Base-by-base conservation (phyloP, 768 basidiomycete genomes). In the Hemileccinum impolitum region DNA sequence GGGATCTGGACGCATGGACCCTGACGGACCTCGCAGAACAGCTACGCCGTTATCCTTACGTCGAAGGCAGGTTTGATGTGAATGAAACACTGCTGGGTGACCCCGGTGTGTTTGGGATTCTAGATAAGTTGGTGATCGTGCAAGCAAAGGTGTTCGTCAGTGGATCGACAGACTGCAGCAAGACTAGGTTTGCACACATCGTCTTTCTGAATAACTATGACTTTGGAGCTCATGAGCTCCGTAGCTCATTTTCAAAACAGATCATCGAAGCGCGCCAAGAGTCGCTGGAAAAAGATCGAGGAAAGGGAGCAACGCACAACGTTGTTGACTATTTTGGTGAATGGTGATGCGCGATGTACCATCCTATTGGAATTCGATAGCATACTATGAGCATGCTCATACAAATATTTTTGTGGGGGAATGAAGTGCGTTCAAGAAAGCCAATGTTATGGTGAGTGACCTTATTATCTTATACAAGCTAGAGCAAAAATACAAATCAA, bases 81-180 rank as follows among this genome's bases (percentile, higher is more conserved):
- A 48, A 63, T 17, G 61, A 56, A 13, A 66, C 69, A 19, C 46
- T 75, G 18, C 53, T 79, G 36, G 55, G 70, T 9, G 83, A 85
- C 52, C 48, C 72, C 0, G 83, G 83, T 0, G 65, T 78, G 19
- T 53, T 72, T 41, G 80, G 75, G 1, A 84, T 84, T 41, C 54
- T 85, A 49, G 79, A 84, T 50, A 83, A 82, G 61, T 62, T 77
- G 50, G 73, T 81, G 35, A 70, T 74, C n/a, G 72, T 71, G 49
- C 63, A 71, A 23, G 75, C 81, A 18, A 61, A 68, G 34, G 43
- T 77, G 32, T 84, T 84, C 48, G 63, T 84, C 17, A 76, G 74
- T 31, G 80, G 78, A 3, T 72, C 69, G 30, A 64, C 61, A 3
- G 67, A 70, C 7, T 82, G 80, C 53, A 72, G 76, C 36, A 68